Percentiles rank a stretch among this genome's conserved stretches.
Conservation (phyloP, 208 protist species). For the Phytomonas serpens region DNA sequence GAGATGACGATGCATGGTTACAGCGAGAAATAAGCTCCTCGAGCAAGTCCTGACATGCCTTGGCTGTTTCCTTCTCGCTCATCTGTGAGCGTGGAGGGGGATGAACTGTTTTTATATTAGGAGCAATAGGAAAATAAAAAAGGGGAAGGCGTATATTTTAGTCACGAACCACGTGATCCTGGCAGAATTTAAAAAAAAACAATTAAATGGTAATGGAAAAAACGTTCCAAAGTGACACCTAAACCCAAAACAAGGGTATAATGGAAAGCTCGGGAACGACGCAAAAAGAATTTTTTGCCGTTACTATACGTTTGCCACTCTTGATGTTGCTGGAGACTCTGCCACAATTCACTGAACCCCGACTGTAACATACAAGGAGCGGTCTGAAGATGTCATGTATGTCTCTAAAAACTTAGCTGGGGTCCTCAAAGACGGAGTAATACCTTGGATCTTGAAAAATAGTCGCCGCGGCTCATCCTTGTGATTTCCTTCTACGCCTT, state of each 20-base stretch:
- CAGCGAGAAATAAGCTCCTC: neutral
- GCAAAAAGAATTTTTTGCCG: constrained; percentile 4
- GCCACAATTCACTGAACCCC: constrained; percentile 6
- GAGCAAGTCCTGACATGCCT: neutral
- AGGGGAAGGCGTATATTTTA: neutral
- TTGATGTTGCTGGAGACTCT: neutral
- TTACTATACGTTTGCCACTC: neutral
- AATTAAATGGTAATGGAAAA: neutral
- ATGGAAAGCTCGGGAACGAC: neutral
- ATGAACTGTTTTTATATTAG: neutral
- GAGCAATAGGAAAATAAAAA: neutral
- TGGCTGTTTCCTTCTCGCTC: neutral
- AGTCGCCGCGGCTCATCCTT: constrained; percentile 18
- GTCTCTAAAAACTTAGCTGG: constrained; percentile 50
- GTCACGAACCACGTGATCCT: neutral
- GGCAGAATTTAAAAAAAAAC: constrained; percentile 2
- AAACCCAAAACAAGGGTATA: constrained; percentile 10
- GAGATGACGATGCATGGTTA: neutral
- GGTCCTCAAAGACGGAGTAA: constrained; percentile 35
- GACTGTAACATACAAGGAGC: constrained; percentile 47
- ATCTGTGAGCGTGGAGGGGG: neutral
- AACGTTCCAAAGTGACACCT: constrained; percentile 6
- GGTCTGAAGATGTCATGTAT: constrained; percentile 46
- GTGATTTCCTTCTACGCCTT: neutral
- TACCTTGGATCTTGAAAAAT: constrained; percentile 48